Conservation (phyloP, 805 yeast species). For the Starmerella gropengiesseri region DNA sequence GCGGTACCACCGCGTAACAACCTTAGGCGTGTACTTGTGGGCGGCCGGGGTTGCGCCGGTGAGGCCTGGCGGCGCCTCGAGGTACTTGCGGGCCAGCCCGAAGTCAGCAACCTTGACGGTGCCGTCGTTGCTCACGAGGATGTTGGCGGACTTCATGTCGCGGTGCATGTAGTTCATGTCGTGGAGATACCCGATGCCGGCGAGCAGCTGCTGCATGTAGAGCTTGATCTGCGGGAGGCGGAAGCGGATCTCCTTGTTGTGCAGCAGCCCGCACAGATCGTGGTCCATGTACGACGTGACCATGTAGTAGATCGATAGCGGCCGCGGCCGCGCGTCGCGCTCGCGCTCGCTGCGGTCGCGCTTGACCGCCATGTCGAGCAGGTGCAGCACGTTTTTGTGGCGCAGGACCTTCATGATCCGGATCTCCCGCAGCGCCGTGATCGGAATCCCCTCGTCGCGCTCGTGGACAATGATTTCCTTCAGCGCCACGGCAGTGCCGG, state of each 20-base stretch:
- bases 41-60: constrained; percentile 36
- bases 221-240: constrained; percentile 66
- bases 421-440: constrained; percentile 90
- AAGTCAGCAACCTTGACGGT: constrained; percentile 85
- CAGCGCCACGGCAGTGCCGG: constrained; percentile 64
- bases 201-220: constrained; percentile 63
- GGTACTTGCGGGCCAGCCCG: constrained; percentile 74
- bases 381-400: constrained; percentile 62
- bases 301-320: constrained; percentile 51
- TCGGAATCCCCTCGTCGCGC: constrained; percentile 71
- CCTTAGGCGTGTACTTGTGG: constrained; percentile 48
- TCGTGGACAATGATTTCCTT: constrained; percentile 73
- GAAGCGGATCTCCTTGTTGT: constrained; percentile 58
- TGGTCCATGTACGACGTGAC: constrained; percentile 88
- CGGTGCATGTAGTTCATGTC: constrained; percentile 54
- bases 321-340: constrained; percentile 22
- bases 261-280: constrained; percentile 81
- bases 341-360: constrained; percentile 17
- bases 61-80: constrained; percentile 47
- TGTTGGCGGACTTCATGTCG: constrained; percentile 94
- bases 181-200: constrained; percentile 77
- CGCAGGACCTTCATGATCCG: constrained; percentile 59
- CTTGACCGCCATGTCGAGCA: constrained; percentile 62
- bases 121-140: constrained; percentile 67
- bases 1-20: constrained; percentile 95